Conservation (phyloP, 1,284 basidiomycete species). For the Ceratobasidium sp. region DNA sequence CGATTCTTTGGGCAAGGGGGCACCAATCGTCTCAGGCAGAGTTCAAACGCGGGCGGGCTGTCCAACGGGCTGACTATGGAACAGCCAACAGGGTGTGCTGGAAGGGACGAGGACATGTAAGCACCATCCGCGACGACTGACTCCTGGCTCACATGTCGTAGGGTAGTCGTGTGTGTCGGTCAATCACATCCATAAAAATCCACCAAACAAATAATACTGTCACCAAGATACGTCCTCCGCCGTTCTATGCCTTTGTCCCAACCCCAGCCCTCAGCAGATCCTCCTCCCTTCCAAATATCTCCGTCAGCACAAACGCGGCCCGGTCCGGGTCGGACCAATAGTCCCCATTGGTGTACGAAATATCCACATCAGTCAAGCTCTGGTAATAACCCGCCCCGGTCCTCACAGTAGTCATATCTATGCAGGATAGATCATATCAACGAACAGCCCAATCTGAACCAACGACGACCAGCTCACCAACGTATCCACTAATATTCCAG, state of each 20-base stretch:
- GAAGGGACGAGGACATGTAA: no score
- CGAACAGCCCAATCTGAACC: background rate
- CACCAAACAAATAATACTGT: background rate
- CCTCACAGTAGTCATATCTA: conserved; percentile 53
- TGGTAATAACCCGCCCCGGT: background rate
- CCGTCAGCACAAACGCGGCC: conserved; percentile 53
- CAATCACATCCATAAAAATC: background rate
- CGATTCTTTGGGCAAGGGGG: no score
- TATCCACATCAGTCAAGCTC: background rate
- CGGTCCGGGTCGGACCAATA: conserved; percentile 53
- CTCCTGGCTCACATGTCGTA: background rate
- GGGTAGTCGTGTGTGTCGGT: background rate
- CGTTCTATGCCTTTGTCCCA: conserved; percentile 40
- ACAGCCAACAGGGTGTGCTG: no score
- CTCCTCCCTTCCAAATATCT: conserved; percentile 53
- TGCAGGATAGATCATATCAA: background rate
- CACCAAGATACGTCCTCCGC: background rate
- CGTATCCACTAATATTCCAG: conserved; percentile 53
- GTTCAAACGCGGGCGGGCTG: no score
- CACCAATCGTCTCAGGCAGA: no score
- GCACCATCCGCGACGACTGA: no score
- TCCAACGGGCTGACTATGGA: no score
- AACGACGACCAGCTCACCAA: conserved; percentile 47
- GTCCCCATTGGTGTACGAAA: conserved; percentile 50
- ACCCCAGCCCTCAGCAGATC: conserved; percentile 53